Base-by-base conservation (phyloP, 2,329 filamentous ascomycete species). In the Sarocladium kiliense region DNA sequence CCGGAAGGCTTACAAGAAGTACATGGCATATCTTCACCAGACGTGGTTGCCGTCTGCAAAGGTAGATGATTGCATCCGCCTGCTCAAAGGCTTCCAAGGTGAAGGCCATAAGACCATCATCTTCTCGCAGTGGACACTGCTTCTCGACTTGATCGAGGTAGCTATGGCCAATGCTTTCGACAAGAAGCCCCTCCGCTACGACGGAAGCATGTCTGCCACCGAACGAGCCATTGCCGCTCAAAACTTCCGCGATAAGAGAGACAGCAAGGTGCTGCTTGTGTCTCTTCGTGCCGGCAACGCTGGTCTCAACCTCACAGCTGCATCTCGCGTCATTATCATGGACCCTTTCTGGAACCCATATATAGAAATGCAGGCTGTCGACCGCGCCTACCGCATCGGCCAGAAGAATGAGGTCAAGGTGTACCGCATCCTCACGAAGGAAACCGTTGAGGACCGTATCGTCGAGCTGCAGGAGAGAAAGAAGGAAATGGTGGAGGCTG, bases 271-370 rank as follows among this genome's bases (percentile, higher is more conserved):
- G 61, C 81, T 97, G 75, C 85, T 96, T 1, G 91, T 91, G 1
- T 92, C 88, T 62, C 75, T 96, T 42, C 82, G 84, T 12, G 91
- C 94, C 2, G 93, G 89, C 68, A 89, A 87, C 57, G 85, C 91
- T 0, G 92, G 92, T 1, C 80, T 97, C 45, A 97, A 97, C 65
- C 78, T 97, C 21, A 89, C 88, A 37, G 83, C 85, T 18, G 92
- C 91, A 0, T 90, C 86, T 1, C 87, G 91, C 59, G 89, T 96
- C 61, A 90, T 97, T 68, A 88, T 96, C 60, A 84, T 96, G 65
- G 91, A 96, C 66, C 91, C 91, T 0, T 96, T 95, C 73, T 96
- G 91, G 90, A 97, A 96, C 60, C 92, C 91, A 0, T 96, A 88
- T 66, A 88, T 95, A 50, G 92, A 96, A 71, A 90, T 91, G 70